phyloP scores from a whole-genome alignment of 441 rosid genomes.

The Euphorbia celastroides region DNA sequence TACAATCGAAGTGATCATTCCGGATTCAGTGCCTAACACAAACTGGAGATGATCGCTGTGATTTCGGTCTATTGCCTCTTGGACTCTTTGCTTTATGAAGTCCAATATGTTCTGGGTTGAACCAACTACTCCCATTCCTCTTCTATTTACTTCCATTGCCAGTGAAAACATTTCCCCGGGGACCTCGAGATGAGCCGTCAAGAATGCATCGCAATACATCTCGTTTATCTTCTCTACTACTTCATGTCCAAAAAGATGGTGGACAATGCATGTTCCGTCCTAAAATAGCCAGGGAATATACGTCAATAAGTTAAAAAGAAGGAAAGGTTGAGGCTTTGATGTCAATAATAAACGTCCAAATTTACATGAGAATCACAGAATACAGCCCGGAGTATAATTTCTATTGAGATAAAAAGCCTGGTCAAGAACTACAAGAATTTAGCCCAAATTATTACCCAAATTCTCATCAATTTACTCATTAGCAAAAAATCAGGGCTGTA shows the following conservation, averaged over 20 bases:
- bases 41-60: conserved; percentile 78
- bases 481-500: no score
- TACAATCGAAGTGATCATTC: conserved; percentile 94
- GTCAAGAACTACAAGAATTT: no score
- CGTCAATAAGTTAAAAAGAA: no score
- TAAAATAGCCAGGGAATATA: no score
- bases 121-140: conserved; percentile 97
- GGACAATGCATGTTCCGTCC: conserved; percentile 93
- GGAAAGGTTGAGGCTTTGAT: no score
- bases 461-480: no score
- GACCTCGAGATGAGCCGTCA: conserved; percentile 93
- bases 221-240: conserved; percentile 80
- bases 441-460: no score
- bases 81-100: conserved; percentile 74
- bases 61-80: conserved; percentile 72
- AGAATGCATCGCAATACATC: conserved; percentile 82
- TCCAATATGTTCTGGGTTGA: conserved; percentile 89
- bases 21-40: conserved; percentile 92
- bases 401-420: no score
- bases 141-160: conserved; percentile 88
- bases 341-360: no score
- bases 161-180: conserved; percentile 98
- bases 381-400: no score
- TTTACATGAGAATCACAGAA: no score
- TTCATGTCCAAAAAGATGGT: conserved; percentile 88